These are phyloP conservation scores for Kazachstania kunashirensis DNA, from an alignment of 805 yeast species.

Conservation along the genomic window DNA sequence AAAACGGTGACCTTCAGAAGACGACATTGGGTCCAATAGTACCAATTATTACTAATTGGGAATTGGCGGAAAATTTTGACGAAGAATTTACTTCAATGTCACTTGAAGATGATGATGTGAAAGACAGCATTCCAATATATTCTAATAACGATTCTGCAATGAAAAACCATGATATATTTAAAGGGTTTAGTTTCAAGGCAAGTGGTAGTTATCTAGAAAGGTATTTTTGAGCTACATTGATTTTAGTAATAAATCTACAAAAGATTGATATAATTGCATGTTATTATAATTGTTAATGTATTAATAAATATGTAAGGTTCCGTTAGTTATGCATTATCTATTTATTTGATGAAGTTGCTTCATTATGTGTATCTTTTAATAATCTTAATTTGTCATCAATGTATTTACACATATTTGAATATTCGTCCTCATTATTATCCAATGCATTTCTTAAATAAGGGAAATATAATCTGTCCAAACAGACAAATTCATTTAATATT, in stretches of 20 bases:
- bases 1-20: slow-evolving; percentile 36
- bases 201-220: slow-evolving; percentile 29
- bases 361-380: slow-evolving; percentile 15
- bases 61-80: slow-evolving; percentile 76
- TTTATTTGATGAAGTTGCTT: slow-evolving; percentile 7
- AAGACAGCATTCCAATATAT: slow-evolving; percentile 4
- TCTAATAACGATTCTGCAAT: neutral
- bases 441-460: slow-evolving; percentile 13
- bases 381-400: slow-evolving; percentile 15
- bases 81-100: slow-evolving; percentile 66
- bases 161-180: slow-evolving; percentile 18
- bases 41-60: slow-evolving; percentile 77
- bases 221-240: slow-evolving; percentile 17
- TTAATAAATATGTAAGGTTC: neutral
- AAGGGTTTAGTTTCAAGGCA: slow-evolving; percentile 32
- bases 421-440: slow-evolving; percentile 8
- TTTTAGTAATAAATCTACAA: neutral
- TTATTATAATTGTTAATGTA: neutral
- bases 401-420: slow-evolving; percentile 17
- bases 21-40: slow-evolving; percentile 60
- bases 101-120: slow-evolving; percentile 26
- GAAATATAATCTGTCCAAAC: slow-evolving; percentile 10
- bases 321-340: no score
- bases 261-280: neutral
- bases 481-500: slow-evolving; percentile 5